A percentile compares a stretch with the other conserved stretches of the same genome.
Conservation (phyloP, 805 yeast species). For the Hanseniaspora mollemarum region DNA sequence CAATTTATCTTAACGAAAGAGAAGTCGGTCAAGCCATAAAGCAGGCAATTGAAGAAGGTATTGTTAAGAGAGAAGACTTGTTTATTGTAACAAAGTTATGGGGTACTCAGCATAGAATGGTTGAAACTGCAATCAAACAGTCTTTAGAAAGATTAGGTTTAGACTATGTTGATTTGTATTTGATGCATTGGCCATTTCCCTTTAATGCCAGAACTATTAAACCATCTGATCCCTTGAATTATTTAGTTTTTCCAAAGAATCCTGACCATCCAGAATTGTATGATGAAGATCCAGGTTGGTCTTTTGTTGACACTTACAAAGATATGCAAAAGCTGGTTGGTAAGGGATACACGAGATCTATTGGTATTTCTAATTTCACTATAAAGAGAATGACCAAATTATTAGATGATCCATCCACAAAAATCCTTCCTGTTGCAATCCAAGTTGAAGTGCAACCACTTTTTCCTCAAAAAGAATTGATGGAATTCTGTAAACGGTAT, state of each 20-base stretch:
- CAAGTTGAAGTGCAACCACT: slow-evolving; percentile 91
- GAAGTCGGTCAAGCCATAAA: slow-evolving; percentile 53
- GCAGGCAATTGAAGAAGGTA: slow-evolving; percentile 37
- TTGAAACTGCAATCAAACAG: slow-evolving; percentile 42
- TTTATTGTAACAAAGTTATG: slow-evolving; percentile 76
- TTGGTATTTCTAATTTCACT: slow-evolving; percentile 73
- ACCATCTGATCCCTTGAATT: slow-evolving; percentile 45
- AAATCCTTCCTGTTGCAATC: slow-evolving; percentile 62
- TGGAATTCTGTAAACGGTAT: slow-evolving; percentile 46
- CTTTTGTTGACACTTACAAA: slow-evolving; percentile 44
- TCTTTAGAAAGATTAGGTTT: slow-evolving; percentile 53
- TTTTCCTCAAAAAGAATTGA: slow-evolving; percentile 57
- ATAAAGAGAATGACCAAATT: slow-evolving; percentile 60
- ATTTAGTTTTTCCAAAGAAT: slow-evolving; percentile 67
- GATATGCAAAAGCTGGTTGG: slow-evolving; percentile 57
- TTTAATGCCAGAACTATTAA: slow-evolving; percentile 56
- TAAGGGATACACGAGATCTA: slow-evolving; percentile 58
- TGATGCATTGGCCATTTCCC: slow-evolving; percentile 76
- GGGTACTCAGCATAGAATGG: slow-evolving; percentile 63
- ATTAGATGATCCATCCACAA: slow-evolving; percentile 49
- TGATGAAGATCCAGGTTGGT: slow-evolving; percentile 28
- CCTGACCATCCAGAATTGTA: slow-evolving; percentile 40
- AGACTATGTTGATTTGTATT: slow-evolving; percentile 67
- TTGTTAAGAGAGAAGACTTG: slow-evolving; percentile 48
- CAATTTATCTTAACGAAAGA: slow-evolving; percentile 54